These are phyloP conservation scores for Chytriomyces sp. DNA, from an alignment of 192 early-diverging fungal species.

Conservation along the genomic window DNA sequence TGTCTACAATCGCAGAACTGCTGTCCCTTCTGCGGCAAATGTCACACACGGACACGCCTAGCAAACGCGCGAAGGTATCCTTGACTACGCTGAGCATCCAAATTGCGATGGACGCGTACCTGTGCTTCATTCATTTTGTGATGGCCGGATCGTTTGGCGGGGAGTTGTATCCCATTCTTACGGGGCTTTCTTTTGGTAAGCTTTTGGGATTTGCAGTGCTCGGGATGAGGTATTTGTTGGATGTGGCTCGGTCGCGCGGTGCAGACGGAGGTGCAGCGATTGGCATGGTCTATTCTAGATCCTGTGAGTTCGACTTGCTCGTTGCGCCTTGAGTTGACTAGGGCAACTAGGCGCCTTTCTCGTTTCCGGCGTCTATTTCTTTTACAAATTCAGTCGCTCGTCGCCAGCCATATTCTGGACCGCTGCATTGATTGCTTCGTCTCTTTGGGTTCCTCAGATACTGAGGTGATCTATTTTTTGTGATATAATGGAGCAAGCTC, in stretches of 20 bases:
- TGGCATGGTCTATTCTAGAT: constrained; percentile 55
- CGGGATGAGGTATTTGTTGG: constrained; percentile 70
- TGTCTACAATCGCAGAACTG: background rate
- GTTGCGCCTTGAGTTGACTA: background rate
- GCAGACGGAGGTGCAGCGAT: constrained; percentile 41
- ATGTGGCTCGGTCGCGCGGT: constrained; percentile 70
- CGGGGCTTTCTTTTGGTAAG: constrained; percentile 60
- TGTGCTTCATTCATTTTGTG: constrained; percentile 14
- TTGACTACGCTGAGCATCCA: background rate
- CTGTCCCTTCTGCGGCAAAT: constrained; percentile 1
- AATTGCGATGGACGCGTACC: constrained; percentile 19
- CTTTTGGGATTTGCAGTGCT: constrained; percentile 71
- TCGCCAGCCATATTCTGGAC: constrained; percentile 49
- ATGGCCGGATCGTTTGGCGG: constrained; percentile 26
- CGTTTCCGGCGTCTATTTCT: constrained; percentile 59
- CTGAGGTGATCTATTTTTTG: constrained; percentile 32
- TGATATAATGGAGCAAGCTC: background rate
- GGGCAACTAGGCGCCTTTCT: constrained; percentile 56
- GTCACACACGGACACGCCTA: constrained; percentile 12
- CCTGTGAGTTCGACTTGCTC: constrained; percentile 53
- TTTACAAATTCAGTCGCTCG: constrained; percentile 59
- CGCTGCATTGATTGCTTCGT: constrained; percentile 55
- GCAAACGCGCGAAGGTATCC: constrained; percentile 25
- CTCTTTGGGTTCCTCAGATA: constrained; percentile 85
- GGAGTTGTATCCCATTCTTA: constrained; percentile 60